Base-by-base conservation (phyloP, 164 flowering plant genomes). In the Santalum album region DNA sequence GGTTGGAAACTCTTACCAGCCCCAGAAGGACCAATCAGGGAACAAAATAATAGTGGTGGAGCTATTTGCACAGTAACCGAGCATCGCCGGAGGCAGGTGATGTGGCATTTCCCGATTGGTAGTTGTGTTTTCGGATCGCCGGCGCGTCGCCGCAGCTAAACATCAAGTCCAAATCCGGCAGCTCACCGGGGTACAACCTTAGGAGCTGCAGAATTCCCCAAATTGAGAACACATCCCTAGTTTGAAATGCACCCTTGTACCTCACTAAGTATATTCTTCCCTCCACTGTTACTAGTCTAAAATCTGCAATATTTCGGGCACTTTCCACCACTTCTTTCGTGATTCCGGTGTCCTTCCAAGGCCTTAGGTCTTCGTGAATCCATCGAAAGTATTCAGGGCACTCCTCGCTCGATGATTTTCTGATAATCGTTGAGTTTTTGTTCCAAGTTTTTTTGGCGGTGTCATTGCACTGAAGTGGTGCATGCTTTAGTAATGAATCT, bases 11-110 rank as follows among this genome's bases (percentile, higher is more conserved):
- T n/a, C n/a, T 43, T 57, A 63, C 66, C 66, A 63, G 23, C 66
- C 66, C 66, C 66, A 63, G 29, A 51, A 63, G 35, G 78, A 68
- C 78, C 78, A 75, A 55, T 75, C 78, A 12, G 75, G 78, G 34
- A 75, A 71, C 2, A 63, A 73, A 24, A 75, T 63, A 32, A 65
- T 73, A 32, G 50, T 56, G 15, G 52, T 62, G 15, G 24, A 26
- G 0, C 60, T 63, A 58, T 63, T 59, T 17, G 64, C 69, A 54
- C 75, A 75, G 21, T 75, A 71, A 22, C 64, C 63, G 53, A 75
- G 70, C 57, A 69, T 16, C 0, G 71, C 70, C 2, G 78, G 78
- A n/a, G 73, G 69, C 11, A 7, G 73, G 67, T 7, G 16, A n/a
- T 27, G 54, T 26, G 16, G 45, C 62, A 14, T 55, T 39, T 4